Base-by-base conservation (phyloP, 2,329 filamentous ascomycete species). In the Xylaria polymorpha region DNA sequence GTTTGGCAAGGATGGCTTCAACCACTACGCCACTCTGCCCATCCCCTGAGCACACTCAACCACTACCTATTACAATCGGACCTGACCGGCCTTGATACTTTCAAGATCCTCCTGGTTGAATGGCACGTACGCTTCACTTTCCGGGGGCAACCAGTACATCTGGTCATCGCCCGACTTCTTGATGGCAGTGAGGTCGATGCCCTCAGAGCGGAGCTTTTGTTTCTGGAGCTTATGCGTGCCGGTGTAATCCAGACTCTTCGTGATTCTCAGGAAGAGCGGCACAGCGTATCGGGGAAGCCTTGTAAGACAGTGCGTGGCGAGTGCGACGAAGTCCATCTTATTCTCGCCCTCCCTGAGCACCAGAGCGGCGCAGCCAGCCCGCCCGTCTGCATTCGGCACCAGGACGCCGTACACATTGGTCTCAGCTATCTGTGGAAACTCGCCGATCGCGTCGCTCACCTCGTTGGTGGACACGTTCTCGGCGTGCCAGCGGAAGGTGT, bases 401-500 rank as follows among this genome's bases (percentile, higher is more conserved):
- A 75, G 63, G 0, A 84, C 81, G 14, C 83, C 83, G 69, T 84
- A 84, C 7, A 82, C 82, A 56, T 81, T 83, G 10, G 80, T 77
- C 71, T 83, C 82, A 22, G 79, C 80, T 6, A 84, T 74, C 55
- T 82, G 79, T 1, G 79, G 75, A 61, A 78, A 81, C n/a, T 73
- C 73, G 37, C 81, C 80, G 1, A 84, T 59, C 44, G 81, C 77
- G 61, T 83, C 81, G 51, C 78, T 75, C 10, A 85, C 82, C 73
- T 84, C 82, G 57, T 79, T 81, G 5, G 83, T 83, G 1, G 82
- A 83, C 4, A 84, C 81, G 71, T 85, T 84, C 72, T 84, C 82
- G 3, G 80, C 81, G 67, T 80, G 82, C 91, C 91, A 93, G 43
- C 91, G 85, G 80, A 90, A 94, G 0, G 91, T 93, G 77, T 93